Evolutionary conservation across 805 yeast genomes (phyloP).

Genomic region (Ogataea zsoltii): DNA sequence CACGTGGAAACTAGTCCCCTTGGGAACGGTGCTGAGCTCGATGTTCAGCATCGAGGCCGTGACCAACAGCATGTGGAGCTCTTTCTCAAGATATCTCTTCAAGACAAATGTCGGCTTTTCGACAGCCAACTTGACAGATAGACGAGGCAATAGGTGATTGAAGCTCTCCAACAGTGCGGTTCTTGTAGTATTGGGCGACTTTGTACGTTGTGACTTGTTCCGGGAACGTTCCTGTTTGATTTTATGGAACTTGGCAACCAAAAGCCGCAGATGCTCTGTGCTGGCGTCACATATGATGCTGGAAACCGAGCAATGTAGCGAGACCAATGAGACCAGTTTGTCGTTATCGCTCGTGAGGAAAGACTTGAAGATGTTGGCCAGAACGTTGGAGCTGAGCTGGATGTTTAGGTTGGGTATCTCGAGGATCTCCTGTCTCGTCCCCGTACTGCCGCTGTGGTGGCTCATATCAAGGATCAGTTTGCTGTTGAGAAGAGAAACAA

Average conservation of each 20-base stretch:
- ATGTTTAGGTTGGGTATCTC: conserved; percentile 31
- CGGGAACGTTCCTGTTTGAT: neutral
- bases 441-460: conserved; percentile 9
- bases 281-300: conserved; percentile 48
- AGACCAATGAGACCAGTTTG: conserved; percentile 34
- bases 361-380: conserved; percentile 18
- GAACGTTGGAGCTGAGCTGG: conserved; percentile 21
- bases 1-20: conserved; percentile 5
- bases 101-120: conserved; percentile 32
- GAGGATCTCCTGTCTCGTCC: conserved; percentile 28
- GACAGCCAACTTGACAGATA: conserved; percentile 25
- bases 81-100: conserved; percentile 17
- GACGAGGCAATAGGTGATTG: conserved; percentile 19
- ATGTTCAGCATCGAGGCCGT: conserved; percentile 25
- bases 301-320: conserved; percentile 41
- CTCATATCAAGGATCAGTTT: conserved; percentile 29
- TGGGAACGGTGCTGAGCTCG: conserved; percentile 15
- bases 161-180: neutral
- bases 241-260: conserved; percentile 19
- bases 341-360: conserved; percentile 16
- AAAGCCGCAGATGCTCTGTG: conserved; percentile 39
- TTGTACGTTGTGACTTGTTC: neutral
- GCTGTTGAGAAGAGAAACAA: conserved; percentile 40
- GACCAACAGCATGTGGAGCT: conserved; percentile 22
- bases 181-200: too few species aligned